Evolutionary conservation across 1,139 yeast species (phyloP), one percentile per base, ranked within the genome.

Genomic region (Pichia sp.): DNA sequence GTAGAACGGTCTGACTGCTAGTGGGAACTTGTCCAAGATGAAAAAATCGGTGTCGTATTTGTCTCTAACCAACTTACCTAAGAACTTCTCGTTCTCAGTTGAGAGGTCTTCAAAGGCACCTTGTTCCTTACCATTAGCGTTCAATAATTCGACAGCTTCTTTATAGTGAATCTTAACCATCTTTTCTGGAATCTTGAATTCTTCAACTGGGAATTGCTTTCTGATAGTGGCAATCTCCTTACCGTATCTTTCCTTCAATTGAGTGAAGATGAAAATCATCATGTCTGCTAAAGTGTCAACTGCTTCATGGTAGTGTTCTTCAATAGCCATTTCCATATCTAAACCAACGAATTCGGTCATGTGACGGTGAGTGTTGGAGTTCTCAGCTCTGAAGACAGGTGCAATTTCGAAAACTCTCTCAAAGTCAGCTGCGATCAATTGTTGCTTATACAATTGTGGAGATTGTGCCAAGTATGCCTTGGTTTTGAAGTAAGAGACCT

Each of bases 381-480:
- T 91, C 64, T 91, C 99, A 40, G 99, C 99, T 65, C 99, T 78
- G 74, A 91, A 91, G 38, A 91, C 98, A 33, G 99, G 97, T 2
- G 93, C 97, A 53, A 91, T 74, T 67, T 91, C 99, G 58, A 78
- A 93, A 34, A 91, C 99, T 54, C 74, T 77, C 67, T 91, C 98
- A 55, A 91, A 91, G 66, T 91, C 99, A 44, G 95, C 94, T 37
- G 96, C 95, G 64, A 91, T 91, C 60, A 91, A 75, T 74, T 91
- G 96, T 68, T 91, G 97, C 69, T 91, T 91, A 72, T 91, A 86
- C 51, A 91, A 73, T 69, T 91, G 99, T 35, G 99, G 99, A 30
- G 96, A 86, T 69, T 91, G 99, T 22, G 99, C 98, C 57, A 91
- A 69, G 64, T 73, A 91, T 8, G 97, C 97, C 46, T 80, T 78